Evolutionary conservation across 1,139 yeast species (phyloP), one percentile per base, ranked within the genome.

Genomic region (Magnusiomyces starmeri): DNA sequence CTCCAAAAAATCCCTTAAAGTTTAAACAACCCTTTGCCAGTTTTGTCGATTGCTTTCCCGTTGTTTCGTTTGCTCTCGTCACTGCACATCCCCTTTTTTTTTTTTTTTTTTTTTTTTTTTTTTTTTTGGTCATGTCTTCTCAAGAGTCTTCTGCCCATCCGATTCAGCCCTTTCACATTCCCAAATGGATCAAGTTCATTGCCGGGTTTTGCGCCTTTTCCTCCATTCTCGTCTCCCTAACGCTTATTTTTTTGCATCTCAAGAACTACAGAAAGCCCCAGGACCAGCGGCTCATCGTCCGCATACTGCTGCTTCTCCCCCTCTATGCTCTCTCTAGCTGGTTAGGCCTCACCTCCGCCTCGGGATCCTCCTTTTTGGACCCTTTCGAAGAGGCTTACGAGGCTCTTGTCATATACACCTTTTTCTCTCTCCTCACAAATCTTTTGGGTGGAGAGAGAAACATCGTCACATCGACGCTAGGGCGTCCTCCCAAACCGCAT

Each of bases 401-500:
- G 68, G 96, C 97, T 0, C 87, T 94, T 69, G 97, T 90, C 44
- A 86, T 92, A 43, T 94, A 92, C 66, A 89, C 97, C 2, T 92
- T 92, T 67, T 90, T 87, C 70, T 78, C 92, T 24, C 73, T 90
- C 40, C 72, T 94, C 52, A 88, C 95, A 1, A 80, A 83, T 56
- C 78, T 88, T 73, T 75, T 92, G 12, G 97, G 97, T 0, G 99
- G 98, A 26, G 98, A 92, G 65, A 72, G 95, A 48, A 81, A 80
- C 57, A 88, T 92, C 39, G 83, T 92, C 35, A 79, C 86, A 49
- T 70, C 74, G 59, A 77, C 92, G 8, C 78, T 86, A 52, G 94
- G 95, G 2, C 72, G 95, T 50, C 75, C 78, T 32, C 95, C 96
- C 0, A 81, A 82, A 12, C 63, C 69, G 1, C 95, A 87, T 58